Percentiles rank a stretch among this genome's conserved stretches.
Conservation (phyloP, 2,329 filamentous ascomycete genomes). For the Sporothrix globosa region DNA sequence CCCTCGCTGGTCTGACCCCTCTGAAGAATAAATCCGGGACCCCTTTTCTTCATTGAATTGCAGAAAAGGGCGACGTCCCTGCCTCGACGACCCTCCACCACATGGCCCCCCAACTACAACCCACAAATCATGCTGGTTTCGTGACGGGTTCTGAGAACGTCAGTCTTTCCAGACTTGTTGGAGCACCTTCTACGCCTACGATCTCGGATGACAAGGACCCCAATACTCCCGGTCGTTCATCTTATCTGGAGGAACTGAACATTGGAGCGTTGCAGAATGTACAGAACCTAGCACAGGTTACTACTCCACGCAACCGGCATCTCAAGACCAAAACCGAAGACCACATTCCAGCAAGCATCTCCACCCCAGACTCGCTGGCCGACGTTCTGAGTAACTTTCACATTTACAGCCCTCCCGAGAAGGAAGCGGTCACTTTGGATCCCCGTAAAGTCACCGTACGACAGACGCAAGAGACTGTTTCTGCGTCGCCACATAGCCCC, state of each 20-base stretch:
- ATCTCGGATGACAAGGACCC: slow-evolving; percentile 15
- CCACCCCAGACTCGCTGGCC: slow-evolving; percentile 41
- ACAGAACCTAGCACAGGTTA: not conserved
- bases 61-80: slow-evolving; percentile 12
- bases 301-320: slow-evolving; percentile 15
- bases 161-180: slow-evolving; percentile 19
- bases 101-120: slow-evolving; percentile 30
- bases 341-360: not conserved
- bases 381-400: slow-evolving; percentile 44
- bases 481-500: not conserved
- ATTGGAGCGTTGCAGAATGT: slow-evolving; percentile 30
- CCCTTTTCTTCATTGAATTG: slow-evolving; percentile 28
- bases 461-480: not conserved
- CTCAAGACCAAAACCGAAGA: not conserved
- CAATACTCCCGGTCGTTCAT: slow-evolving; percentile 15
- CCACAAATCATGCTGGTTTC: slow-evolving; percentile 17
- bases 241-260: slow-evolving; percentile 30
- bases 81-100: slow-evolving; percentile 2
- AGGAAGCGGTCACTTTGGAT: slow-evolving; percentile 13
- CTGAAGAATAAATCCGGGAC: slow-evolving; percentile 28
- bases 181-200: not conserved
- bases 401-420: slow-evolving; percentile 36
- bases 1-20: slow-evolving; percentile 3
- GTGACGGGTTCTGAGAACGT: slow-evolving; percentile 24
- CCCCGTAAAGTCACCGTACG: not conserved